These are phyloP conservation scores for Bacidia rubella DNA, from an alignment of 495 filamentous ascomycete species.

Conservation along the genomic window DNA sequence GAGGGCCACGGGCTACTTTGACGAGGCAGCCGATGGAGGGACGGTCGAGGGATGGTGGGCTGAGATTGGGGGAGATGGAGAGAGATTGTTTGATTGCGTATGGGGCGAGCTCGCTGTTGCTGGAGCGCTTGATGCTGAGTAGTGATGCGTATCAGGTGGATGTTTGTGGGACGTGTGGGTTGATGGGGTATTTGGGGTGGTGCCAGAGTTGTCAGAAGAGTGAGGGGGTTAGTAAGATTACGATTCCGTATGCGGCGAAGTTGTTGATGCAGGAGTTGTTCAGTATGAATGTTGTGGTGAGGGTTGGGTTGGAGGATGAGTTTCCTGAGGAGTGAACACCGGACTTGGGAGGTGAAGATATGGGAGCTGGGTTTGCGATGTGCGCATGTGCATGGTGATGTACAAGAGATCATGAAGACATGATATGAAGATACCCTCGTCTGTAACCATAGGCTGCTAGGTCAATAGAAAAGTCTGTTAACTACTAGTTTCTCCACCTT, in stretches of 20 bases:
- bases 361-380: background rate
- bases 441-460: too few relatives aligned
- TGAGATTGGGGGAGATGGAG: slow-evolving; percentile 97
- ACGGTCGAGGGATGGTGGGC: slow-evolving; percentile 78
- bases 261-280: slow-evolving; percentile 89
- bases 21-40: slow-evolving; percentile 96
- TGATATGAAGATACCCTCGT: background rate
- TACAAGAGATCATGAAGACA: background rate
- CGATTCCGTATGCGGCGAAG: slow-evolving; percentile 98
- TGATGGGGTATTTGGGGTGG: slow-evolving; percentile 90
- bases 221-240: slow-evolving; percentile 71
- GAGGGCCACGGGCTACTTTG: slow-evolving; percentile 77
- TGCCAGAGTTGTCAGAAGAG: slow-evolving; percentile 82
- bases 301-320: slow-evolving; percentile 77
- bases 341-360: background rate
- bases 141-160: slow-evolving; percentile 84
- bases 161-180: slow-evolving; percentile 80
- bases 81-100: slow-evolving; percentile 95
- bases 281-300: slow-evolving; percentile 92
- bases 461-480: too few relatives aligned
- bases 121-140: slow-evolving; percentile 89
- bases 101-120: slow-evolving; percentile 77
- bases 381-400: background rate
- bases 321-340: slow-evolving; percentile 43
- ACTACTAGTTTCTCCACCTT: slow-evolving; percentile 25